Evolutionary conservation across 495 filamentous ascomycete species (phyloP), one percentile per base, ranked within the genome.

Genomic region (Ramalina intermedia): DNA sequence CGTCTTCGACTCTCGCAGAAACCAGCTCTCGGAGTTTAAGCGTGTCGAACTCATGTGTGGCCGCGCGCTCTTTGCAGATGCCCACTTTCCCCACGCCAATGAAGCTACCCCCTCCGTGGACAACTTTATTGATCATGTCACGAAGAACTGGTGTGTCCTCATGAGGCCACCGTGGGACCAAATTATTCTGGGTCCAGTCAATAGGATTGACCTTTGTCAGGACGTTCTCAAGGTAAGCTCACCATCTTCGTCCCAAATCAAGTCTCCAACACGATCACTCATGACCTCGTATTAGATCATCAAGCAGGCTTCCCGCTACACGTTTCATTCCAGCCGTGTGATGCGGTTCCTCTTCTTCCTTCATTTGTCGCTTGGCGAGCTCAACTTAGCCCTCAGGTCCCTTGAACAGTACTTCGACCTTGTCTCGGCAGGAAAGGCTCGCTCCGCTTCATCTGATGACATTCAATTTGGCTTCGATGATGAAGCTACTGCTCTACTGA

Each of bases 381-480:
- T 94, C 55, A 78, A 87, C 47, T 69, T 96, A 37, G 91, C 90
- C 4, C 71, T 90, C 54, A 82, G 85, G 56, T 81, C 93, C 1
- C 82, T 95, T 46, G 80, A 90, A 61, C 85, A 88, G 0, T 98
- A 96, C 64, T 67, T 94, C 16, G 84, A 93, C 44, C 81, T 96
- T 44, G 74, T 94, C 36, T 80, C 74, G 37, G 82, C 80, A 55
- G 85, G 79, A 39, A 91, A 87, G 63, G 84, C 83, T 12, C 70
- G 88, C 26, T 78, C 84, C 6, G 75, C 83, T 45, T 93, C 90
- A 59, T 78, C 77, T 18, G 86, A 85, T 3, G 76, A 84, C 51
- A 58, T 59, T 2, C 87, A 87, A 50, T 71, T 76, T 26, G 77
- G 80, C 46, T 65, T 94, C 33, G 93, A 96, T 57, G 74, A 80